phyloP scores from a whole-genome alignment of 495 filamentous ascomycete species.

The Neurospora africana region DNA sequence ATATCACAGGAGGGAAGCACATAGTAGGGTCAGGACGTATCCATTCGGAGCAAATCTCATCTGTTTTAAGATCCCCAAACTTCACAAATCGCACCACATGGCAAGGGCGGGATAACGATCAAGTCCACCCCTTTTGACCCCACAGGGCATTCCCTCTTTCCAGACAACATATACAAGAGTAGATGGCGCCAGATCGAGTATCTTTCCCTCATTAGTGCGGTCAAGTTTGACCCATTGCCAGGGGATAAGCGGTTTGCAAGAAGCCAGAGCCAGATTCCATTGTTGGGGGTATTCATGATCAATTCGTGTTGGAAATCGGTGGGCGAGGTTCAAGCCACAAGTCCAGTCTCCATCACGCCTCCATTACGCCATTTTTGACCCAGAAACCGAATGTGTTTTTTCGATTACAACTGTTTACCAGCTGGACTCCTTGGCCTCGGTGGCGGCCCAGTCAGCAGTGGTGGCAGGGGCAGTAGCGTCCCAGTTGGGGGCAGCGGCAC shows the following conservation, averaged over 20 bases:
- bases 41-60: neutral
- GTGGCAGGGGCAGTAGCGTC: slow-evolving; percentile 43
- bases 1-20: neutral
- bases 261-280: slow-evolving; percentile 7
- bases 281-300: slow-evolving; percentile 10
- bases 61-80: slow-evolving; percentile 1
- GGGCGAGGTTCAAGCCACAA: slow-evolving; percentile 13
- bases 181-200: slow-evolving; percentile 39
- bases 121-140: slow-evolving; percentile 45
- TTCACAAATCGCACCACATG: slow-evolving; percentile 10
- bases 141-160: slow-evolving; percentile 91
- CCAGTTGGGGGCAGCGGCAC: slow-evolving; percentile 62
- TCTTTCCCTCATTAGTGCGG: slow-evolving; percentile 97
- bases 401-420: slow-evolving; percentile 45
- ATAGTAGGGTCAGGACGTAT: neutral
- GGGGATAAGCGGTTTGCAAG: slow-evolving; percentile 9
- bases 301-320: slow-evolving; percentile 11
- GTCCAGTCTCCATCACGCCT: slow-evolving; percentile 11
- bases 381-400: slow-evolving; percentile 12
- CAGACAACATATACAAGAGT: slow-evolving; percentile 33
- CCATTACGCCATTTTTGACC: slow-evolving; percentile 18
- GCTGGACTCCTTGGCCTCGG: slow-evolving; percentile 44
- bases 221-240: slow-evolving; percentile 42
- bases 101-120: slow-evolving; percentile 40
- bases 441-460: slow-evolving; percentile 59